These are phyloP conservation scores for Sugiyamaella neomexicana DNA, from an alignment of 1,139 yeast genomes.

Conservation along the genomic window DNA sequence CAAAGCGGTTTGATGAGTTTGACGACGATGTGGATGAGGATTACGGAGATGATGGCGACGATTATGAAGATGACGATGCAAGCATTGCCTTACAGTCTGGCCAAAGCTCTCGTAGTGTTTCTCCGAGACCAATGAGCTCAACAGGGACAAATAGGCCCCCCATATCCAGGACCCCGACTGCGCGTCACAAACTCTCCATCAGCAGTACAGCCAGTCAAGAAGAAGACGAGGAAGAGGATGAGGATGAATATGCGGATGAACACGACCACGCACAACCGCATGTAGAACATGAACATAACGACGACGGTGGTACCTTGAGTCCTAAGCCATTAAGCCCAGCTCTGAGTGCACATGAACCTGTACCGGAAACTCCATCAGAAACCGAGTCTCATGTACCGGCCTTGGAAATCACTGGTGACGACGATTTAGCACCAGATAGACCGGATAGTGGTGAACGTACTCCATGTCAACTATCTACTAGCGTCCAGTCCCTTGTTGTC, in stretches of 20 bases:
- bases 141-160: not conserved
- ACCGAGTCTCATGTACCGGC: too few species aligned
- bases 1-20: constrained; percentile 30
- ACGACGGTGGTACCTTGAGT: not conserved
- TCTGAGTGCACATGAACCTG: not conserved
- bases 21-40: constrained; percentile 33
- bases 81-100: constrained; percentile 3
- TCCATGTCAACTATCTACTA: constrained; percentile 14
- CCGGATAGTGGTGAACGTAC: not conserved
- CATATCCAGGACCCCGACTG: not conserved
- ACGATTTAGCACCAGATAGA: not conserved
- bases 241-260: not conserved
- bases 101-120: not conserved
- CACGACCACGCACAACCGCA: too few species aligned
- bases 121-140: constrained; percentile 4
- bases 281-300: too few species aligned
- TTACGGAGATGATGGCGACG: constrained; percentile 26
- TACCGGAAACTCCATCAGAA: not conserved
- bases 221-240: not conserved
- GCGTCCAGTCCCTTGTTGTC: constrained; percentile 11
- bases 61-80: constrained; percentile 25
- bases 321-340: constrained; percentile 6
- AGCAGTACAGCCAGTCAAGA: constrained; percentile 10
- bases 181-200: constrained; percentile 10
- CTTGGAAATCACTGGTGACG: not conserved